Conservation (phyloP, 495 filamentous ascomycete genomes). For the Copromyces sp. region DNA sequence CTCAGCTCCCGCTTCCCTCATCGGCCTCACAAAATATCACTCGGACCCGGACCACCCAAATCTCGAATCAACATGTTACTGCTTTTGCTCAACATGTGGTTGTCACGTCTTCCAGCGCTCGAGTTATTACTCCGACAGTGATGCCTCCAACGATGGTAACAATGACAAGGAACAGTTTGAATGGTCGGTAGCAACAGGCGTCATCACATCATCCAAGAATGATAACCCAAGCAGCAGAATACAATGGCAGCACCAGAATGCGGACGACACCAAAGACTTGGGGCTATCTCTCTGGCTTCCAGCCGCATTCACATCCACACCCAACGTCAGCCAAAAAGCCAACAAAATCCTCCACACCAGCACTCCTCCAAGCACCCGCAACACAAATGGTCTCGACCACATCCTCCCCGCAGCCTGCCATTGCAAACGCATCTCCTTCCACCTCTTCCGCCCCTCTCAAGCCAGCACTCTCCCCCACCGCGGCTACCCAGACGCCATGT, state of each 20-base stretch:
- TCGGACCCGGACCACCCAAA: not conserved
- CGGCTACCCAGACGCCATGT: slow-evolving; percentile 24
- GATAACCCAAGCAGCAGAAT: slow-evolving; percentile 10
- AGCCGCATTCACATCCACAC: slow-evolving; percentile 1
- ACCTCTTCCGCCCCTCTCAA: slow-evolving; percentile 29
- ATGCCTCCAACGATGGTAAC: not conserved
- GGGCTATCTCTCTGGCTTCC: slow-evolving; percentile 45
- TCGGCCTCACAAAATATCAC: slow-evolving; percentile 37
- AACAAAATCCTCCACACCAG: not conserved
- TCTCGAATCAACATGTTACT: slow-evolving; percentile 31
- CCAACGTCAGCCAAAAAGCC: slow-evolving; percentile 3
- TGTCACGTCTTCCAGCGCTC: slow-evolving; percentile 45
- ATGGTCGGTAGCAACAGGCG: not conserved
- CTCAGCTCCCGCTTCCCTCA: slow-evolving; percentile 14
- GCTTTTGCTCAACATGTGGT: slow-evolving; percentile 62
- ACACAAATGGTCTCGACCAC: slow-evolving; percentile 8
- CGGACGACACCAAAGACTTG: slow-evolving; percentile 45
- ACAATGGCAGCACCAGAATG: slow-evolving; percentile 36
- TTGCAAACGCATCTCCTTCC: slow-evolving; percentile 30
- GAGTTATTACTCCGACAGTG: not conserved
- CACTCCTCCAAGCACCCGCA: not conserved
- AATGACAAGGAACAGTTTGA: not conserved
- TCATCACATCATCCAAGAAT: not conserved
- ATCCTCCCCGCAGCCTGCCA: slow-evolving; percentile 30
- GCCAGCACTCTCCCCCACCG: slow-evolving; percentile 18